Percentiles rank a stretch among this genome's conserved stretches.
Evolutionary conservation across 1,139 yeast species (phyloP).

Genomic region (Lodderomyces metapsilosis): DNA sequence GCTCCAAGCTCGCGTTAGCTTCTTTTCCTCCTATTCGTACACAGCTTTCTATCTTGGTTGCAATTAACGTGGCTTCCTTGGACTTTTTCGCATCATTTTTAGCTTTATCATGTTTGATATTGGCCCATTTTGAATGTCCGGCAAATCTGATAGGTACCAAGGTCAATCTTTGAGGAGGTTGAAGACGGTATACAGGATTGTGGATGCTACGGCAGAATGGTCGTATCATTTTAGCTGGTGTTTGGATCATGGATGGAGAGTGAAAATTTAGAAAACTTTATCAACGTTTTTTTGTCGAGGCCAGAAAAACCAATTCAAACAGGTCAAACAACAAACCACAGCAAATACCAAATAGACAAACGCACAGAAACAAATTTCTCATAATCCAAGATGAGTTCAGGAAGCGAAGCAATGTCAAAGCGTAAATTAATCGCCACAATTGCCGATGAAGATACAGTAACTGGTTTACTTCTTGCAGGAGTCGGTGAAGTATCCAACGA

Average conservation of each 20-base stretch:
- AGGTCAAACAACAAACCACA: background rate
- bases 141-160: slow-evolving; percentile 24
- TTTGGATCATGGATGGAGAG: background rate
- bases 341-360: background rate
- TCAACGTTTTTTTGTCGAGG: background rate
- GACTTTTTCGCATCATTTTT: slow-evolving; percentile 83
- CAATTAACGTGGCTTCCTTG: slow-evolving; percentile 66
- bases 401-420: slow-evolving; percentile 50
- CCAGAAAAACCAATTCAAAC: background rate
- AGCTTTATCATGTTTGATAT: slow-evolving; percentile 90
- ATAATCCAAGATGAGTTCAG: slow-evolving; percentile 22
- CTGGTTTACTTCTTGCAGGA: slow-evolving; percentile 94
- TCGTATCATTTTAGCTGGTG: too few species aligned
- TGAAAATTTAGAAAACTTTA: background rate
- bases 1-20: slow-evolving; percentile 71
- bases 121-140: slow-evolving; percentile 96
- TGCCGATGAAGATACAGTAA: slow-evolving; percentile 96
- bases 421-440: slow-evolving; percentile 86
- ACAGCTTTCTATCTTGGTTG: slow-evolving; percentile 71
- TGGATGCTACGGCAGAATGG: background rate
- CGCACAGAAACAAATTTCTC: background rate
- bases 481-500: slow-evolving; percentile 80
- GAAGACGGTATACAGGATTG: slow-evolving; percentile 6
- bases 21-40: slow-evolving; percentile 55
- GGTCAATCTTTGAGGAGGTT: background rate